Conservation (phyloP, 1,284 basidiomycete genomes). For the Pholiota adiposa region DNA sequence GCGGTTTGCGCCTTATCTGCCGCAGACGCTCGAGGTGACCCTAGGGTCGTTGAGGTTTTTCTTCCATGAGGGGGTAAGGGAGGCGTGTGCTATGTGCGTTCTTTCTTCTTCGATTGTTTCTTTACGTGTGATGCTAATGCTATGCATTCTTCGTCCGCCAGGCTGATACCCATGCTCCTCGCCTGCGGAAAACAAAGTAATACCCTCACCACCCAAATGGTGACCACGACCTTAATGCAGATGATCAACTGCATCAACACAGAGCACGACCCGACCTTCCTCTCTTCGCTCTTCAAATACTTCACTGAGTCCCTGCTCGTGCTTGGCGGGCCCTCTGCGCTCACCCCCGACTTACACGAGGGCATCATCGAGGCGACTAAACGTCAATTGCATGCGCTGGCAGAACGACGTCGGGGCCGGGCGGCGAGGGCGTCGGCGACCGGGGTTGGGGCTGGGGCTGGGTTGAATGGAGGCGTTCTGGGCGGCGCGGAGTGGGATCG, state of each 20-base stretch:
- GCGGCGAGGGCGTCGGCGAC: constrained; percentile 54
- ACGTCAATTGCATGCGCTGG: constrained; percentile 66
- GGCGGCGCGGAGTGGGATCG: constrained; percentile 36
- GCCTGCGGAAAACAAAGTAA: constrained; percentile 71
- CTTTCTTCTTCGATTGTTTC: background rate
- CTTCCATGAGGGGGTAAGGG: constrained; percentile 83
- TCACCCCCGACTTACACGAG: constrained; percentile 55
- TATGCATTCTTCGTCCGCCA: constrained; percentile 29
- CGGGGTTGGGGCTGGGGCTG: constrained; percentile 46
- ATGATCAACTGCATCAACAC: constrained; percentile 67
- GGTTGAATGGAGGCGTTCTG: too few species aligned
- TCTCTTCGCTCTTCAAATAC: constrained; percentile 78
- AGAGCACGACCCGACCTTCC: constrained; percentile 75
- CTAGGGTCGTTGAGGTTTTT: constrained; percentile 74
- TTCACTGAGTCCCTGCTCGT: constrained; percentile 71
- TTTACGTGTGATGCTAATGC: background rate
- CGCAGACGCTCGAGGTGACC: constrained; percentile 71
- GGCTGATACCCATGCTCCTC: constrained; percentile 76
- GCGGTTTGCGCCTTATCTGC: constrained; percentile 75
- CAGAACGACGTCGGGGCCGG: constrained; percentile 65
- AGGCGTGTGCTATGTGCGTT: constrained; percentile 74
- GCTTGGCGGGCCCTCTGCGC: constrained; percentile 55
- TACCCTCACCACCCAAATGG: constrained; percentile 72
- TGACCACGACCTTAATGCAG: constrained; percentile 69
- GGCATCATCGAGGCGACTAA: constrained; percentile 70